These are phyloP conservation scores for Melocanna baccifera DNA, from an alignment of 176 grass and related monocot species.

Conservation along the genomic window DNA sequence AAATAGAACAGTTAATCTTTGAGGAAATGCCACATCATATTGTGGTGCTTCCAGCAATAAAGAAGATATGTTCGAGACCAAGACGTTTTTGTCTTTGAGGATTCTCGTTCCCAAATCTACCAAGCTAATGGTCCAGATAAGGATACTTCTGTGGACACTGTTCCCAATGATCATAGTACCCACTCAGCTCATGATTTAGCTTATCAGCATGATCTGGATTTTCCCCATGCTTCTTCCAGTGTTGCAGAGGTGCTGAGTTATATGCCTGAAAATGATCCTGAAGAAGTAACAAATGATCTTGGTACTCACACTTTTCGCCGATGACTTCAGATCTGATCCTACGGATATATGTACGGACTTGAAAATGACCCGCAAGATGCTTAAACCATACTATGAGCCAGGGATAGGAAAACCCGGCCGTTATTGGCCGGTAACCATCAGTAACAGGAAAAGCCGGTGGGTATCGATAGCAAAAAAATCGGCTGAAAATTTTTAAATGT, in stretches of 20 bases:
- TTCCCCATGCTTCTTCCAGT: slow-evolving; percentile 23
- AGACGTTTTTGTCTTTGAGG: slow-evolving; percentile 26
- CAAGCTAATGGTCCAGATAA: slow-evolving; percentile 18
- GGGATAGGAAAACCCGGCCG: too few relatives aligned
- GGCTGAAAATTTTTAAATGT: too few relatives aligned
- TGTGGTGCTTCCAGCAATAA: slow-evolving; percentile 7
- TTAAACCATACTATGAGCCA: slow-evolving; percentile 73
- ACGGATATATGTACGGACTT: slow-evolving; percentile 71
- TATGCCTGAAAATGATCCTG: slow-evolving; percentile 24
- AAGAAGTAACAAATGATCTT: slow-evolving; percentile 44
- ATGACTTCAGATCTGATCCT: slow-evolving; percentile 58
- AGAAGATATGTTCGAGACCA: slow-evolving; percentile 24
- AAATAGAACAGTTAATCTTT: slow-evolving; percentile 15
- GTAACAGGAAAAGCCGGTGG: too few relatives aligned
- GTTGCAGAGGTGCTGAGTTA: slow-evolving; percentile 22
- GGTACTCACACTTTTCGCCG: slow-evolving; percentile 79
- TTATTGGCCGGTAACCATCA: too few relatives aligned
- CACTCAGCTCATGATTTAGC: slow-evolving; percentile 10
- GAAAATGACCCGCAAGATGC: slow-evolving; percentile 55
- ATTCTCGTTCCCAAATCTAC: slow-evolving; percentile 30
- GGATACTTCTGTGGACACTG: slow-evolving; percentile 21
- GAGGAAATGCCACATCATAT: slow-evolving; percentile 18
- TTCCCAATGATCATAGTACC: slow-evolving; percentile 3
- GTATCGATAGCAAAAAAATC: too few relatives aligned
- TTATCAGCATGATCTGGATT: slow-evolving; percentile 32